These are phyloP conservation scores for Orobanche coerulescens DNA, from an alignment of 257 asterid species.

Conservation along the genomic window DNA sequence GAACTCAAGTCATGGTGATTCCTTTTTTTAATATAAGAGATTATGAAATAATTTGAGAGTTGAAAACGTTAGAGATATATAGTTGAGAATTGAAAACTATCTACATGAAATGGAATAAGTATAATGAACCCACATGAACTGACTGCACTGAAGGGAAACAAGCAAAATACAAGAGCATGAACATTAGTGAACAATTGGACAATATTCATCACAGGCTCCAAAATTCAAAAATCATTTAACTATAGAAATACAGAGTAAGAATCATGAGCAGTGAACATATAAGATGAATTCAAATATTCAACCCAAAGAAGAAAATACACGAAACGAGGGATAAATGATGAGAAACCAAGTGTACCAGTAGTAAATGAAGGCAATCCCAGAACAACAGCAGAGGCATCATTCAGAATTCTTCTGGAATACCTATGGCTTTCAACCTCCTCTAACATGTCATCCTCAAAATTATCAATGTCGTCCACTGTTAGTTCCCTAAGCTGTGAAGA, in stretches of 20 bases:
- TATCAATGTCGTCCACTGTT: conserved; percentile 89
- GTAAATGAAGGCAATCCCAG: conserved; percentile 72
- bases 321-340: neutral
- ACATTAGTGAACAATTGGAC: conserved; percentile 9
- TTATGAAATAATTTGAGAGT: neutral
- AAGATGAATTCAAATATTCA: conserved; percentile 3
- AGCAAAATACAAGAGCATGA: conserved; percentile 15
- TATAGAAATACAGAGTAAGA: conserved; percentile 1
- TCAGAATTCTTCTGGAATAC: conserved; percentile 89
- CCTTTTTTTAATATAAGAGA: neutral
- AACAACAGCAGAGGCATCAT: conserved; percentile 88
- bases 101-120: neutral
- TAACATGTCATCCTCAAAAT: conserved; percentile 62
- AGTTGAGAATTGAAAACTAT: neutral
- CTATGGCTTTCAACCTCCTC: conserved; percentile 62
- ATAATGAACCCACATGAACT: neutral
- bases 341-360: conserved; percentile 48
- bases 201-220: conserved; percentile 10
- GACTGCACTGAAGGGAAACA: conserved; percentile 6
- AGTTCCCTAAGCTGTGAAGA: conserved; percentile 59
- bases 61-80: too few species aligned
- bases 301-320: neutral
- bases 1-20: neutral
- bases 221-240: neutral
- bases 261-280: conserved; percentile 6